Conservation (phyloP, 2,329 filamentous ascomycete species). For the Penicillium decumbens region DNA sequence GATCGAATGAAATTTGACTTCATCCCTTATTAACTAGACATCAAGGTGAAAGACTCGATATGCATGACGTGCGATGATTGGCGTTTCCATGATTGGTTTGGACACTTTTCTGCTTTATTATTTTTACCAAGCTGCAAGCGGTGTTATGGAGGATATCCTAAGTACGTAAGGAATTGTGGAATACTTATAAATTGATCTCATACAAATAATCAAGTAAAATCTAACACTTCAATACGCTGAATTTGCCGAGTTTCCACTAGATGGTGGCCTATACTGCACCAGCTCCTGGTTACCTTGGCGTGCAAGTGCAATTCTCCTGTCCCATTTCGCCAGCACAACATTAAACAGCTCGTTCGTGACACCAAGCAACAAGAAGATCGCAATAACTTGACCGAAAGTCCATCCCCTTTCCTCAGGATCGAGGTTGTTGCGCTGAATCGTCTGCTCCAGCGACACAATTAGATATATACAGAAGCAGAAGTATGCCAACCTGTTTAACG, state of each 20-base stretch:
- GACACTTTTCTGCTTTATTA: not conserved
- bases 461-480: constrained; percentile 15
- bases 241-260: not conserved
- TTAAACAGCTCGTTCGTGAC: constrained; percentile 18
- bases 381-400: constrained; percentile 19
- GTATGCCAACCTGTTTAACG: constrained; percentile 12
- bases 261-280: constrained; percentile 4
- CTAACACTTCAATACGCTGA: not conserved
- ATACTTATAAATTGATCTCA: not conserved
- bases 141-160: not conserved
- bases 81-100: constrained; percentile 8
- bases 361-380: constrained; percentile 16
- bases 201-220: not conserved
- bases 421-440: constrained; percentile 13
- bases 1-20: constrained; percentile 35
- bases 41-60: not conserved
- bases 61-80: constrained; percentile 18
- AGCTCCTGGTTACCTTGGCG: constrained; percentile 4
- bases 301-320: constrained; percentile 5
- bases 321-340: constrained; percentile 16
- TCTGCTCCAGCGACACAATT: constrained; percentile 20
- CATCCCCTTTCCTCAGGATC: constrained; percentile 12
- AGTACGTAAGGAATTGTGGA: not conserved
- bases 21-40: constrained; percentile 26
- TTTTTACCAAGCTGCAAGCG: not conserved